Evolutionary conservation across 1,284 basidiomycete genomes (phyloP).

Genomic region (Moesziomyces antarcticus): DNA sequence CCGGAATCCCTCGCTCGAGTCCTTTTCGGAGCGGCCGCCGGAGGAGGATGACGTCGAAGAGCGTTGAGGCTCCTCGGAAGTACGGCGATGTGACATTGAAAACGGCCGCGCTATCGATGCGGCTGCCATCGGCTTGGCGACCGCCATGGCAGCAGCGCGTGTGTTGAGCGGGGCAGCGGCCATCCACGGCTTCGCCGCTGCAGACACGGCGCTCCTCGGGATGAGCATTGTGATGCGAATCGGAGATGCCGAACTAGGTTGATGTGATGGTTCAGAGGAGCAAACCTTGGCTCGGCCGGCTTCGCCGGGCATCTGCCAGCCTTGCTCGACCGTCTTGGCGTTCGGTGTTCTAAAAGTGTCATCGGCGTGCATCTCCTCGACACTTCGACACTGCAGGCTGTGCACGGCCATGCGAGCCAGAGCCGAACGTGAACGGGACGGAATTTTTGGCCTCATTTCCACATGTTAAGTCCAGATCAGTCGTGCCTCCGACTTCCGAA

Average conservation of each 20-base stretch:
- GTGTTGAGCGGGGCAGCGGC: neutral
- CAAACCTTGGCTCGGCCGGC: no score
- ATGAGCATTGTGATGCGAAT: neutral
- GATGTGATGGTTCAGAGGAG: no score
- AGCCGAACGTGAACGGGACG: no score
- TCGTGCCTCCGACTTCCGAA: constrained; percentile 23
- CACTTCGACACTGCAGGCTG: no score
- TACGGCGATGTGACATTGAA: constrained; percentile 5
- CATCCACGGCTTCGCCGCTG: constrained; percentile 15
- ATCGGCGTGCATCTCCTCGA: no score
- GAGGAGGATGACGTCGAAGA: constrained; percentile 11
- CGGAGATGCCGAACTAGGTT: no score
- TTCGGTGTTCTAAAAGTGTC: no score
- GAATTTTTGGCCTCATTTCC: neutral
- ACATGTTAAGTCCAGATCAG: constrained; percentile 18
- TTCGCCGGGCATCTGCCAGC: no score
- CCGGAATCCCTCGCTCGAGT: constrained; percentile 29
- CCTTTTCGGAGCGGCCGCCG: constrained; percentile 17
- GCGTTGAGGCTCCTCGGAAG: constrained; percentile 12
- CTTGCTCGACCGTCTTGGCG: no score
- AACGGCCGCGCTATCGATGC: neutral
- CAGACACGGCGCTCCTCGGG: constrained; percentile 11
- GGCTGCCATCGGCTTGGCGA: neutral
- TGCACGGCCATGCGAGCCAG: no score
- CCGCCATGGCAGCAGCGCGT: neutral